These are phyloP conservation scores for Aurinia saxatilis DNA, from an alignment of 345 rosid species.

Conservation along the genomic window DNA sequence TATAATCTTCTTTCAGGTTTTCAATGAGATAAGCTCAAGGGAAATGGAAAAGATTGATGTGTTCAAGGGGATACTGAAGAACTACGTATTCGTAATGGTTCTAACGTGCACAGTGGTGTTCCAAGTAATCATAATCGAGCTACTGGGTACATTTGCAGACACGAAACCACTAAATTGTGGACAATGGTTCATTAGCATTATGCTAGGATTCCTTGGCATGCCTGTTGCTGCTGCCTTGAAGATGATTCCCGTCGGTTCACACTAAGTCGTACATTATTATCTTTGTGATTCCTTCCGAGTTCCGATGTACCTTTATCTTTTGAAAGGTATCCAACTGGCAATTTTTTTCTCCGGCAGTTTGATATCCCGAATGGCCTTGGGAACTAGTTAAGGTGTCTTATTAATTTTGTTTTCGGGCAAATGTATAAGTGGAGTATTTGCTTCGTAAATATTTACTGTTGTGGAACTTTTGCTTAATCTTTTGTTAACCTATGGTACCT, in stretches of 20 bases:
- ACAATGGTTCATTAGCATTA: constrained; percentile 70
- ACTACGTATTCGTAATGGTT: constrained; percentile 52
- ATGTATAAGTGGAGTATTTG: background rate
- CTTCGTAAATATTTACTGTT: constrained; percentile 9
- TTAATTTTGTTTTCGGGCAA: background rate
- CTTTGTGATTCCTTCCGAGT: background rate
- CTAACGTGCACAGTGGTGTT: constrained; percentile 51
- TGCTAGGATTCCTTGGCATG: constrained; percentile 92
- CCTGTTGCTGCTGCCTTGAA: constrained; percentile 82
- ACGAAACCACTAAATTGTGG: constrained; percentile 58
- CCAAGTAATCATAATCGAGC: constrained; percentile 61
- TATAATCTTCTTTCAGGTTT: constrained; percentile 34
- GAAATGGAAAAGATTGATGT: constrained; percentile 72
- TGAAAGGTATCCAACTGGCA: background rate
- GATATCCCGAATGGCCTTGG: constrained; percentile 1
- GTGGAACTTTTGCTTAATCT: background rate
- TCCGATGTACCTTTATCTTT: background rate
- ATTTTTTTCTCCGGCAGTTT: constrained; percentile 14
- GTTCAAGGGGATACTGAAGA: constrained; percentile 58
- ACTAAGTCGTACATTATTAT: constrained; percentile 17
- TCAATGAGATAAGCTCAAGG: constrained; percentile 77
- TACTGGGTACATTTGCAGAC: constrained; percentile 63
- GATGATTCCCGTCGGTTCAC: constrained; percentile 56
- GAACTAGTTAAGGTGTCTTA: background rate
- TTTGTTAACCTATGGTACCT: no score